Percentiles rank a stretch among this genome's conserved stretches.
phyloP scores from a whole-genome alignment of 371 early-diverging fungal genomes.

The Mortierella sp. region DNA sequence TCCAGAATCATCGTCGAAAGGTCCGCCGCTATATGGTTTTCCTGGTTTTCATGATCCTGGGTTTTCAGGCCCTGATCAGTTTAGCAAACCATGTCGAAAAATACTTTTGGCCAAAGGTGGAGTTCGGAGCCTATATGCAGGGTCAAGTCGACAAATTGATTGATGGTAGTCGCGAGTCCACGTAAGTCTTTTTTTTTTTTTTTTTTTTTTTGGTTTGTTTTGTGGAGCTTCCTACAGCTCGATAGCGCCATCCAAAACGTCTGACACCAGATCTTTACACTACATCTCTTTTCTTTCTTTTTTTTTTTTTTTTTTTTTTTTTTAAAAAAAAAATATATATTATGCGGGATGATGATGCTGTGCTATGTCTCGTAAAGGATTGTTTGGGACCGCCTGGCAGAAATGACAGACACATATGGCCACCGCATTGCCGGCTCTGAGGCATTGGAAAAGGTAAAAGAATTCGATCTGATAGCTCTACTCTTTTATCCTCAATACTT shows the following conservation, averaged over 20 bases:
- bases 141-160: conserved; percentile 32
- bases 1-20: too few relatives aligned
- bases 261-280: too few relatives aligned
- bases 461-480: neutral
- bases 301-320: too few relatives aligned
- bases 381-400: conserved; percentile 69
- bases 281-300: too few relatives aligned
- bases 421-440: conserved; percentile 60
- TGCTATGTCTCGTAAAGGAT: conserved; percentile 24
- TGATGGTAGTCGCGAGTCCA: conserved; percentile 44
- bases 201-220: too few relatives aligned
- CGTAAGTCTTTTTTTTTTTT: conserved; percentile 9
- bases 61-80: too few relatives aligned
- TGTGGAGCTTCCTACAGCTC: too few relatives aligned
- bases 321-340: neutral
- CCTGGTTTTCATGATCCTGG: too few relatives aligned
- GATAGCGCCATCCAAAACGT: too few relatives aligned
- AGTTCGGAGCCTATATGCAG: conserved; percentile 38
- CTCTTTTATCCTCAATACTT: too few relatives aligned
- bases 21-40: too few relatives aligned
- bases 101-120: conserved; percentile 12
- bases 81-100: too few relatives aligned
- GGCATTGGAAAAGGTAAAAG: conserved; percentile 54
- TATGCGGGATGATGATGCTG: neutral
- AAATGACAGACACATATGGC: conserved; percentile 69